These are phyloP conservation scores for Misopates orontium DNA, from an alignment of 257 asterid genomes.

Conservation along the genomic window DNA sequence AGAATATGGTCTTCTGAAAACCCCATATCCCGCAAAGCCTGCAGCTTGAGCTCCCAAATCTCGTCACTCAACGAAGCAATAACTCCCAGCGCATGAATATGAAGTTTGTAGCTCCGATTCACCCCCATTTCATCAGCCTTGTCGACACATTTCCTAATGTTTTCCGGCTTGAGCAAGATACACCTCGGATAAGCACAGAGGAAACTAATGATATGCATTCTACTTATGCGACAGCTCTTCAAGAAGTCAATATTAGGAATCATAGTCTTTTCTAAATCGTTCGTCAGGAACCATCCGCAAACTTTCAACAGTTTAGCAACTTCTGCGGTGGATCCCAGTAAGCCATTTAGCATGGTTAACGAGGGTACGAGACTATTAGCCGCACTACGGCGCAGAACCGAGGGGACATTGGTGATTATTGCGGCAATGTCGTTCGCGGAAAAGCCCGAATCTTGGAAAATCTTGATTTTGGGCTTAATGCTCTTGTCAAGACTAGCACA, in stretches of 20 bases:
- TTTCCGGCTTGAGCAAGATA: background rate
- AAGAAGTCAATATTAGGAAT: slow-evolving; percentile 2
- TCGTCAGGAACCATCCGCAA: background rate
- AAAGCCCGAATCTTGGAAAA: background rate
- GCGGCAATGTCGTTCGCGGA: background rate
- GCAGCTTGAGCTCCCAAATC: background rate
- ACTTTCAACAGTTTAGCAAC: background rate
- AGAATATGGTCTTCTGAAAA: background rate
- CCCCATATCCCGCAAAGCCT: slow-evolving; percentile 10
- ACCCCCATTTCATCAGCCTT: background rate
- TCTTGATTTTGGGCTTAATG: background rate
- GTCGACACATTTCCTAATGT: background rate
- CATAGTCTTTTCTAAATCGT: background rate
- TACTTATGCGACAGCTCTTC: background rate
- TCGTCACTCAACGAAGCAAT: background rate
- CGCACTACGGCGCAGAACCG: background rate
- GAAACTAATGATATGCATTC: background rate
- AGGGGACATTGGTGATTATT: background rate
- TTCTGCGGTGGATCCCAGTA: background rate
- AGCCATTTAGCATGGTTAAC: background rate
- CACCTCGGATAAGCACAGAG: background rate
- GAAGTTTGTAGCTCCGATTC: background rate
- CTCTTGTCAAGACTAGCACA: background rate
- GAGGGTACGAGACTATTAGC: background rate
- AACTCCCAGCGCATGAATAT: background rate